Base-by-base conservation (phyloP, 139 green algal genomes). In the Chlorella sorokiniana region DNA sequence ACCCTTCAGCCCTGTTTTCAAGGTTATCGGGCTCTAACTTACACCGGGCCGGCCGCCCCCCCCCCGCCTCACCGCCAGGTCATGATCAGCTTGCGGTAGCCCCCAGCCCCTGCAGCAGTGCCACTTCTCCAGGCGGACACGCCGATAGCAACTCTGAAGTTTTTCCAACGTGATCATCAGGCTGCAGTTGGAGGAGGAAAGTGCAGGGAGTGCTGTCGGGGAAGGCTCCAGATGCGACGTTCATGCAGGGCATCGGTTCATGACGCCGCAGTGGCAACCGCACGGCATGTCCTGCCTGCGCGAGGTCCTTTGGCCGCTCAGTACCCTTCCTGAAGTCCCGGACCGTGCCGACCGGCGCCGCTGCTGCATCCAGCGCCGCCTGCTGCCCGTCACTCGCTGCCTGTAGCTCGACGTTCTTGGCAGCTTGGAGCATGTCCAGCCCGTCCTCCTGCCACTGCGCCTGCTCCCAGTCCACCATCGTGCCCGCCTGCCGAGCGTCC, bases 61-160 rank as follows among this genome's bases (percentile, higher is more conserved):
- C 69, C 1, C n/a, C 31, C n/a, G n/a, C 5, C 73, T 64, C 61
- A 87, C 87, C 88, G 89, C 83, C 88, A 92, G 37, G 87, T 70
- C 37, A 83, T 82, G 4, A 92, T 40, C 51, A 85, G 81, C 76
- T 88, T 88, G 27, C 64, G 65, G 18, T 48, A 64, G 35, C 85
- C 90, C 0, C 35, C 52, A 79, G 72, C 16, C 67, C 65, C 52
- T 84, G 75, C 64, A 90, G 61, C 67, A 83, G 59, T 4, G 83
- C 79, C 41, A 93, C 62, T 41, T 91, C 82, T 1, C 82, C 81
- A 31, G 54, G 63, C 11, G 82, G 68, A 71, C 83, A 85, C 10
- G 69, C 76, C 23, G 85, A 82, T 72, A 93, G 83, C 79, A 92
- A 71, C 79, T 88, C 61, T 52, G 91, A 85, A 16, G 85, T 85